Evolutionary conservation across 306 rosid species (phyloP).

Genomic region (Mimosa pudica): DNA sequence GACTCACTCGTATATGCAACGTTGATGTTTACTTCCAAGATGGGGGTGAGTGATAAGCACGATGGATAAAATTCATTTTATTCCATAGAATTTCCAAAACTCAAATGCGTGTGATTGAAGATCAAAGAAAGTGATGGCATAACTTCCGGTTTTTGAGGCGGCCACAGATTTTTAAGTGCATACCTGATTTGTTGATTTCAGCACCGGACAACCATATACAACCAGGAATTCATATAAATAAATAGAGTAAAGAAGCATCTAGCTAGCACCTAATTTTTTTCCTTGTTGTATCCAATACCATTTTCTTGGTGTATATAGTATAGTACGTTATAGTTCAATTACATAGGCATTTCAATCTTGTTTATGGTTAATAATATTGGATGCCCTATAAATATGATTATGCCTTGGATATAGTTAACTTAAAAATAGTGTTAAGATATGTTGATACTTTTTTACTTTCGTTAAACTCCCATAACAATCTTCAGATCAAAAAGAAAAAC

Average conservation of each 20-base stretch:
- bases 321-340: no score
- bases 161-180: not conserved
- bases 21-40: not conserved
- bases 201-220: not conserved
- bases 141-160: not conserved
- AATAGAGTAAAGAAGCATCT: not conserved
- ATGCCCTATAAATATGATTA: no score
- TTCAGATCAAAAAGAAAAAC: no score
- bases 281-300: no score
- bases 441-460: no score
- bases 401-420: no score
- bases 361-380: no score
- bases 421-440: no score
- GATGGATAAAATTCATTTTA: not conserved
- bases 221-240: not conserved
- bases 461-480: no score
- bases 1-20: not conserved
- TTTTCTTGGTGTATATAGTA: no score
- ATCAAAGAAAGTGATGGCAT: constrained; percentile 7
- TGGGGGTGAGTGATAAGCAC: not conserved
- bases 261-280: no score
- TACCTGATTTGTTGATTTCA: not conserved
- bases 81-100: not conserved
- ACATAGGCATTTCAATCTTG: no score
- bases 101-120: not conserved